Evolutionary conservation across 2,329 filamentous ascomycete species (phyloP).

Genomic region (Falciphora oryzae): DNA sequence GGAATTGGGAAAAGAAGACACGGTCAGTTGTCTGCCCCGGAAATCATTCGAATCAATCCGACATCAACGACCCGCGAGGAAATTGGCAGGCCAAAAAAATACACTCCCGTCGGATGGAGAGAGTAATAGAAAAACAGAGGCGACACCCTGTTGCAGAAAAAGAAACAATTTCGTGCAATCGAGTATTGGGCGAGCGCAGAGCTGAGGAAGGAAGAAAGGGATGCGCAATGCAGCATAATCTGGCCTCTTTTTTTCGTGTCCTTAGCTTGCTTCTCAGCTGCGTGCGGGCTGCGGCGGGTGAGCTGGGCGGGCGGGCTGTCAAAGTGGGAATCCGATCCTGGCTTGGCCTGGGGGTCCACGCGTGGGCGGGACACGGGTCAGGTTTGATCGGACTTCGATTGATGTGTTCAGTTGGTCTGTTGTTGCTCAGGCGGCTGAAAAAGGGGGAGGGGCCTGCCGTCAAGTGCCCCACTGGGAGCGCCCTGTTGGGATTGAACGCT

Average conservation of each 20-base stretch:
- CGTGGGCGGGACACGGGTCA: no score
- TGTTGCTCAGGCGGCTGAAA: not conserved
- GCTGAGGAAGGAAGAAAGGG: not conserved
- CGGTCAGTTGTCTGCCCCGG: not conserved
- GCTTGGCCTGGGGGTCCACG: not conserved
- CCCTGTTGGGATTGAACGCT: not conserved
- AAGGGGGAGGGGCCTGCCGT: not conserved
- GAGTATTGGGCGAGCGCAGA: not conserved
- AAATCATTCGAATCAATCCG: not conserved
- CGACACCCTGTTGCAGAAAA: not conserved
- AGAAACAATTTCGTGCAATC: not conserved
- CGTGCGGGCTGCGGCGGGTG: no score
- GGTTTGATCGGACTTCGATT: not conserved
- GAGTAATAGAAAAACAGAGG: not conserved
- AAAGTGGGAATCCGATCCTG: not conserved
- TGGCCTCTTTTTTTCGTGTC: constrained; percentile 8
- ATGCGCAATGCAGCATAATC: constrained; percentile 1
- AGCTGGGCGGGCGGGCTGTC: not conserved
- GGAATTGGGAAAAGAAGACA: constrained; percentile 5
- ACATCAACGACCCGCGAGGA: not conserved
- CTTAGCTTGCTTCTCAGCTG: not conserved
- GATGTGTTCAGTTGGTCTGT: not conserved
- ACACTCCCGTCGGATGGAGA: not conserved
- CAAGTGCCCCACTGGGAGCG: not conserved
- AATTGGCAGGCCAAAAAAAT: constrained; percentile 1